phyloP scores from a whole-genome alignment of 2,329 filamentous ascomycete genomes.

The Thyridium curvatum region DNA sequence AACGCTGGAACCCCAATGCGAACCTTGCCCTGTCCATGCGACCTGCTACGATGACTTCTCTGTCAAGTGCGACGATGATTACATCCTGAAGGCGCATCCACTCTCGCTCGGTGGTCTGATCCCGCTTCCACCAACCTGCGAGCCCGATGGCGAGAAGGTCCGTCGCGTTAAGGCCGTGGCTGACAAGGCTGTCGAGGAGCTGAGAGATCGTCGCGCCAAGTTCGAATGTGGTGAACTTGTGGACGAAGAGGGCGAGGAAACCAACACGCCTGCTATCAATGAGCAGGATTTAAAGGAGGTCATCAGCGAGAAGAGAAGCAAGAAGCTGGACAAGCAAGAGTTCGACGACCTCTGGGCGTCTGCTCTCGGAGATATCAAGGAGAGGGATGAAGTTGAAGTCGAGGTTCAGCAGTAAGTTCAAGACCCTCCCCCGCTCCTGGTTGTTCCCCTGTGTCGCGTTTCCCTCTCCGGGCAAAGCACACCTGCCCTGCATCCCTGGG shows the following conservation, averaged over 20 bases:
- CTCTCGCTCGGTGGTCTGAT: constrained; percentile 74
- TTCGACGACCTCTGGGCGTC: constrained; percentile 83
- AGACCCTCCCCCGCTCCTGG: background rate
- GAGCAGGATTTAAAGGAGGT: constrained; percentile 73
- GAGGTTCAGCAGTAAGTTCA: constrained; percentile 22
- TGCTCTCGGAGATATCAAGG: constrained; percentile 66
- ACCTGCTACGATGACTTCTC: constrained; percentile 76
- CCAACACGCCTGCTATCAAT: constrained; percentile 51
- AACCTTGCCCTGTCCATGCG: constrained; percentile 84
- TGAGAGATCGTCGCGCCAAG: constrained; percentile 78
- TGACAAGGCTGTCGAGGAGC: constrained; percentile 78
- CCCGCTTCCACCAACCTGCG: constrained; percentile 84
- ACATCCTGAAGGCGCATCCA: constrained; percentile 78
- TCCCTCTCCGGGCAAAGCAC: too few relatives aligned
- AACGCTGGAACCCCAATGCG: constrained; percentile 73
- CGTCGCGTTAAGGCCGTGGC: constrained; percentile 81
- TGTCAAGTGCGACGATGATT: constrained; percentile 79
- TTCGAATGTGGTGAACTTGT: constrained; percentile 79
- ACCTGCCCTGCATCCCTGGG: too few relatives aligned
- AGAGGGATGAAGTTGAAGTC: constrained; percentile 54
- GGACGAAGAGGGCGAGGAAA: constrained; percentile 52
- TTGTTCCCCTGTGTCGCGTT: constrained; percentile 4
- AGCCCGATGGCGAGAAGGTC: constrained; percentile 89
- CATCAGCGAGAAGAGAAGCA: constrained; percentile 69
- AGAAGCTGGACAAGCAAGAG: constrained; percentile 77